These are phyloP conservation scores for Exserohilum turcica DNA, from an alignment of 2,329 filamentous ascomycete species.

Conservation along the genomic window DNA sequence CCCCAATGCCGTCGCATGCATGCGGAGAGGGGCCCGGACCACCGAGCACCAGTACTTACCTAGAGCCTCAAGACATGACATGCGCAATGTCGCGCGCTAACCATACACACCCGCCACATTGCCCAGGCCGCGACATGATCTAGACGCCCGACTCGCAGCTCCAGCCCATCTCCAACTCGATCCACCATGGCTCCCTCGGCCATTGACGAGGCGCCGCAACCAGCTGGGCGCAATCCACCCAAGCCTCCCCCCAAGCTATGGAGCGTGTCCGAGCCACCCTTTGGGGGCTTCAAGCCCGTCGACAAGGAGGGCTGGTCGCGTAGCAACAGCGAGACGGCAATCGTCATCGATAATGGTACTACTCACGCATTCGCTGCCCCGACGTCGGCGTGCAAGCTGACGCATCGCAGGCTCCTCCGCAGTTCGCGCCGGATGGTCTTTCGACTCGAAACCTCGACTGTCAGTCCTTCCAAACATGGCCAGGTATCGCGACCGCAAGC, in stretches of 20 bases:
- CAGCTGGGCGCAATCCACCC: constrained; percentile 55
- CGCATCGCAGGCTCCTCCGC: constrained; percentile 73
- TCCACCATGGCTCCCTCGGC: constrained; percentile 45
- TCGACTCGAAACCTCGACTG: constrained; percentile 80
- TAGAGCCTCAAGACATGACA: constrained; percentile 24
- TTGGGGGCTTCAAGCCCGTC: constrained; percentile 62
- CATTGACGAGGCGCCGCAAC: constrained; percentile 46
- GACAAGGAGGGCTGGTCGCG: constrained; percentile 72
- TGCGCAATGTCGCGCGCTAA: constrained; percentile 25
- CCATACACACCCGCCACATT: constrained; percentile 19
- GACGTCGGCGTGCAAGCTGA: constrained; percentile 19
- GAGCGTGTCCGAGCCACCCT: constrained; percentile 63
- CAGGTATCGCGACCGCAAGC: constrained; percentile 91
- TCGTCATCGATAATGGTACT: constrained; percentile 96
- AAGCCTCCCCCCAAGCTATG: constrained; percentile 61
- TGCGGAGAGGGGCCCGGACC: constrained; percentile 33
- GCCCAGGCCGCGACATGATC: constrained; percentile 31
- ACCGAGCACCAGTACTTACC: constrained; percentile 15
- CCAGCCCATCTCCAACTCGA: constrained; percentile 10
- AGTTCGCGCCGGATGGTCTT: constrained; percentile 94
- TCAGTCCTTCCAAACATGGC: constrained; percentile 88
- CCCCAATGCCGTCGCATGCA: neutral
- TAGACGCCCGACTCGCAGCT: constrained; percentile 21
- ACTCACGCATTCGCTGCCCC: neutral
- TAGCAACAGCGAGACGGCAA: constrained; percentile 69